Base-by-base conservation (phyloP, 192 early-diverging fungal species). In the Linderina pennispora region DNA sequence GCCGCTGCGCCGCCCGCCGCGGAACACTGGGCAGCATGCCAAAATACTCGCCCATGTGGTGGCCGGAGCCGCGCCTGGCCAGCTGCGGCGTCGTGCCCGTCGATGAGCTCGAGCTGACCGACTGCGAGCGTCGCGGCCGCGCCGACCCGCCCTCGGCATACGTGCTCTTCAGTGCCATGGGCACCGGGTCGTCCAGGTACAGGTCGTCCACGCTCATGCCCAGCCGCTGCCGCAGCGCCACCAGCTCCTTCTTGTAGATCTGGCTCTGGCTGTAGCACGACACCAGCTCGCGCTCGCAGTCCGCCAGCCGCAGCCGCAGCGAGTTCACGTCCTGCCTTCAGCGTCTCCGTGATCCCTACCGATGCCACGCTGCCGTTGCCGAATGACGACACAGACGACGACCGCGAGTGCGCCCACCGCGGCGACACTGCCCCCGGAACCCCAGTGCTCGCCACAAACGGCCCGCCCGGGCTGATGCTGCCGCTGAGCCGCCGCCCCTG, bases 401-500 rank as follows among this genome's bases (percentile, higher is more conserved):
- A 67, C 21, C 65, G 65, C 42, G 65, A 68, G 43, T 75, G 72
- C 18, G 53, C 26, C 71, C 65, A 68, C 16, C 58, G 56, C 15
- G 71, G 64, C 10, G 72, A 75, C 16, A 63, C 38, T 10, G 67
- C 61, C 2, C 67, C 66, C n/a, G n/a, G n/a, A n/a, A n/a, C n/a
- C n/a, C n/a, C n/a, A n/a, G n/a, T n/a, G 7, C 39, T 41, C n/a
- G 36, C 51, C 16, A 23, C 32, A 17, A 45, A 34, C n/a, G 34
- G 22, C 21, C 40, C 44, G 6, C 45, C 53, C 8, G 64, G 54
- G 49, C 91, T 88, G 24, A 92, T 48, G 37, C 87, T 88, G 38
- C 90, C 88, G 46, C 90, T 89, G 10, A 93, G 59, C 21, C 68
- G 61, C 26, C 68, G 50, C 38, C 37, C 55, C 48, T 84, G 74